Conservation (phyloP, 2,329 filamentous ascomycete genomes). For the Calonectria leucothoes region DNA sequence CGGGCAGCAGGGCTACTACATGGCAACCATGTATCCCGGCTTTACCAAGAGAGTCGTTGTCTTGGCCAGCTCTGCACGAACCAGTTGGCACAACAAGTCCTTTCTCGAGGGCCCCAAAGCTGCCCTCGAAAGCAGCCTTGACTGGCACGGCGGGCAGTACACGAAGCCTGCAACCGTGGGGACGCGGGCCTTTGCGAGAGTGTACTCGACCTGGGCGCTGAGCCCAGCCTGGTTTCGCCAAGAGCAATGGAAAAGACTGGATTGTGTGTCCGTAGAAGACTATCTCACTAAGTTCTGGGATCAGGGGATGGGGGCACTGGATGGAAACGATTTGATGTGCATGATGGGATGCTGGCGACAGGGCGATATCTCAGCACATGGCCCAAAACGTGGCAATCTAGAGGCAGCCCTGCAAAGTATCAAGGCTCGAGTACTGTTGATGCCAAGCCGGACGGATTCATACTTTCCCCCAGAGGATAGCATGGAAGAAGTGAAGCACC, state of each 20-base stretch:
- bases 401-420: conserved; percentile 1
- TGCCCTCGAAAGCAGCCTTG: conserved; percentile 21
- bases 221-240: conserved; percentile 19
- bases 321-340: conserved; percentile 11
- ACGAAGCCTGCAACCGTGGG: not conserved
- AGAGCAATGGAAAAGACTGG: conserved; percentile 20
- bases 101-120: conserved; percentile 24
- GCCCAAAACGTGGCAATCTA: not conserved
- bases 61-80: conserved; percentile 15
- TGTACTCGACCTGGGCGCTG: conserved; percentile 24
- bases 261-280: conserved; percentile 9
- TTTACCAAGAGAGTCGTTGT: conserved; percentile 14
- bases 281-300: conserved; percentile 19
- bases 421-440: conserved; percentile 11
- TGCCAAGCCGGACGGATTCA: conserved; percentile 17
- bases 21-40: conserved; percentile 14
- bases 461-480: conserved; percentile 21
- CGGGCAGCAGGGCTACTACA: conserved; percentile 10
- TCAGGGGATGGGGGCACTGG: conserved; percentile 12
- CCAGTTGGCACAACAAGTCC: conserved; percentile 28
- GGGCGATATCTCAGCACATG: conserved; percentile 14
- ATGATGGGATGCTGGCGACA: conserved; percentile 15
- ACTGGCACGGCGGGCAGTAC: conserved; percentile 9
- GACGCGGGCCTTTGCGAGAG: conserved; percentile 16
- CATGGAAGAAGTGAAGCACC: conserved; percentile 9